Evolutionary conservation across 192 early-diverging fungal species (phyloP).

Genomic region (Glomus cerebriforme): DNA sequence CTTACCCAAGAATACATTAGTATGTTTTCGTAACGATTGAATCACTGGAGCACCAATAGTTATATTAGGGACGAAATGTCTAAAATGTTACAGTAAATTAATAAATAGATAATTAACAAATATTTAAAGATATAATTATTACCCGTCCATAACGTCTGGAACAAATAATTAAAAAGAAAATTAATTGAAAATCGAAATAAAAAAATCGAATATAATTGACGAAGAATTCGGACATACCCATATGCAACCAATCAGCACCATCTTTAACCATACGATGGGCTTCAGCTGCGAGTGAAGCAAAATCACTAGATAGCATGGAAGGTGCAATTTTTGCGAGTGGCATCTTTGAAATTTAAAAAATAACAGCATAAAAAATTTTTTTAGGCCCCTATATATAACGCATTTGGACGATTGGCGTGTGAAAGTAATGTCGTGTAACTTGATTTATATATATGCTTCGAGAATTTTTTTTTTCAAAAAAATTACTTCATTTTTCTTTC

Average conservation of each 20-base stretch:
- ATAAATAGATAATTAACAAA: not conserved
- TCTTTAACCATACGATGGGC: conserved; percentile 83
- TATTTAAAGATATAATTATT: conserved; percentile 41
- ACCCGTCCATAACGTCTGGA: conserved; percentile 93
- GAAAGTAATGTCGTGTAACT: not conserved
- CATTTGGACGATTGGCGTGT: not conserved
- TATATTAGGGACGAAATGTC: conserved; percentile 97
- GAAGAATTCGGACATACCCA: conserved; percentile 53
- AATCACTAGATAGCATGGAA: conserved; percentile 90
- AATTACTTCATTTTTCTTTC: too few species aligned
- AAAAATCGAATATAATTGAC: not conserved
- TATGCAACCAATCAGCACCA: conserved; percentile 92
- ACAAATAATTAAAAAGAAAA: not conserved
- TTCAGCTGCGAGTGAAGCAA: conserved; percentile 82
- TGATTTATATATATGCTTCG: too few species aligned
- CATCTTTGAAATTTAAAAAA: conserved; percentile 45
- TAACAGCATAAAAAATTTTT: not conserved
- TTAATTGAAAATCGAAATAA: not conserved
- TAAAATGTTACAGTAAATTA: conserved; percentile 27
- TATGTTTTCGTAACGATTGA: conserved; percentile 81
- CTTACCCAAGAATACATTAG: conserved; percentile 84
- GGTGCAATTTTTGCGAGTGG: conserved; percentile 84
- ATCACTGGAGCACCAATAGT: conserved; percentile 95
- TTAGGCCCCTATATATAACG: not conserved
- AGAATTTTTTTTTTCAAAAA: too few species aligned